Evolutionary conservation across 345 rosid genomes (phyloP), one percentile per base, ranked within the genome.

Genomic region (Murraya paniculata): DNA sequence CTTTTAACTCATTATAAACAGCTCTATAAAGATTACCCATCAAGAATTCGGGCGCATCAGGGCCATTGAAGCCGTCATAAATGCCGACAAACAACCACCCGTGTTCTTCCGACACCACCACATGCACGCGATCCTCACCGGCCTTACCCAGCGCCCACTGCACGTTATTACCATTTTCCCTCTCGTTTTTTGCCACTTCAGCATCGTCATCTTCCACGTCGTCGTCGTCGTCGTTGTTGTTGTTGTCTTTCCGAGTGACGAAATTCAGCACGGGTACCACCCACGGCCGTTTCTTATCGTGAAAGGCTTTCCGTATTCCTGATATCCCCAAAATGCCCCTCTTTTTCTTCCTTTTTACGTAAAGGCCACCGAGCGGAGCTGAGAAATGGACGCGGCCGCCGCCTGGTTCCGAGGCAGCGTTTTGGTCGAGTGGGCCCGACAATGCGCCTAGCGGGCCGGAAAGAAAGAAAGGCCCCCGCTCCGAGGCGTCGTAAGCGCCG

Each of bases 81-180:
- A 95, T 93, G 76, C 99, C 98, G 36, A 92, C 98, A 61, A 93
- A 95, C 71, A 95, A 82, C 99, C 99, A 95, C 18, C 99, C 99
- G 60, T 93, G 98, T 86, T 95, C 97, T 86, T 95, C 99, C 53
- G 98, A 93, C 50, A 95, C 95, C 31, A 94, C 99, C 76, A 95
- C 91, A 31, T 95, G 99, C 39, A 95, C 99, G 64, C 98, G 90
- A 66, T 95, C 99, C 90, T 95, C 99, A 7, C 99, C 99, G 0
- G 99, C 98, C 85, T 95, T 95, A 35, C 96, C 99, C 81, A 92
- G 81, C 73, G 98, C 98, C 99, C 99, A 95, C 84, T 95, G 96
- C 66, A 95, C 92, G 79, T 90, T 89, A 6, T 90, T 89, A 6
- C 48, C 71, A n/a, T 75, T 45, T 31, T 75, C 60, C 71, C 85